These are phyloP conservation scores for Gautieria morchelliformis DNA, from an alignment of 768 basidiomycete genomes.

Conservation along the genomic window DNA sequence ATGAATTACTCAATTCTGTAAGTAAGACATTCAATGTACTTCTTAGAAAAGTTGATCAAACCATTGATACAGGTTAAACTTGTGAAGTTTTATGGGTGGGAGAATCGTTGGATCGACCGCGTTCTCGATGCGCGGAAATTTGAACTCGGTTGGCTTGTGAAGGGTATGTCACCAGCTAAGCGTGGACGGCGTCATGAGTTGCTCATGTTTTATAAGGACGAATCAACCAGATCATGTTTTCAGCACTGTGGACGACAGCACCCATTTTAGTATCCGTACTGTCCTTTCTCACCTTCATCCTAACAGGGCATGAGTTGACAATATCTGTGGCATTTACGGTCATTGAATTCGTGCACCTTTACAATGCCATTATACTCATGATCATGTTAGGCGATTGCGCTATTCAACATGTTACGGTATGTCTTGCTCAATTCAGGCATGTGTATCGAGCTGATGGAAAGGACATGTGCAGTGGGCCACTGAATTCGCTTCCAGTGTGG, in stretches of 20 bases:
- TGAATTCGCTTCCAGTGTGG: slow-evolving; percentile 74
- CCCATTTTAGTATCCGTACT: too few relatives aligned
- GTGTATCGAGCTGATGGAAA: background rate
- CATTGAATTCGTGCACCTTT: background rate
- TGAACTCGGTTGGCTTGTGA: slow-evolving; percentile 57
- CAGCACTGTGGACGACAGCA: too few relatives aligned
- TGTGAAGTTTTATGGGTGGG: too few relatives aligned
- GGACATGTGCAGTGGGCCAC: slow-evolving; percentile 38
- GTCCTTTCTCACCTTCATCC: slow-evolving; percentile 69
- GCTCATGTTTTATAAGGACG: slow-evolving; percentile 34
- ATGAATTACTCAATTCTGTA: slow-evolving; percentile 65
- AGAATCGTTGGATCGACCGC: too few relatives aligned
- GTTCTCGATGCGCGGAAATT: too few relatives aligned
- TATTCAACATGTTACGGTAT: slow-evolving; percentile 81
- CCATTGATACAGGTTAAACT: slow-evolving; percentile 44
- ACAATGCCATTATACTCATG: too few relatives aligned
- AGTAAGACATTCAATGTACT: background rate
- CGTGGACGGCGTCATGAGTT: background rate
- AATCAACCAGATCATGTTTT: slow-evolving; percentile 61
- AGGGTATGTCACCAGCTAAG: background rate
- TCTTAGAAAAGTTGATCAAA: background rate
- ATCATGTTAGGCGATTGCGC: slow-evolving; percentile 48
- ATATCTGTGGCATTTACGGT: too few relatives aligned
- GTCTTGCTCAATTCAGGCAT: slow-evolving; percentile 4
- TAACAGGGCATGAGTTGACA: slow-evolving; percentile 64